Base-by-base conservation (phyloP, 2,329 filamentous ascomycete genomes). In the Myriosclerotinia scirpicola region DNA sequence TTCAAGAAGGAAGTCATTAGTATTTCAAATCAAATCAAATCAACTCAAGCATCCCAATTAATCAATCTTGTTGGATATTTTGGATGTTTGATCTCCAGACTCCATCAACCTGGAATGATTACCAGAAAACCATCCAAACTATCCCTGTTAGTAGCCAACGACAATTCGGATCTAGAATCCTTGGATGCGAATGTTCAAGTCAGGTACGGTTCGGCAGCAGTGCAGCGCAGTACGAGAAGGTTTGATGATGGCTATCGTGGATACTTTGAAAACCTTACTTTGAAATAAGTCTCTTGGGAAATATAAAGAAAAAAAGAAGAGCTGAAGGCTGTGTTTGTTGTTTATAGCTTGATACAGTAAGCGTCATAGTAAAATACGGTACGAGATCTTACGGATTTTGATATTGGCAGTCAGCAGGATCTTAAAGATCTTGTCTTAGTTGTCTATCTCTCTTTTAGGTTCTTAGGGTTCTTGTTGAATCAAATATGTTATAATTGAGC, bases 281-380 rank as follows among this genome's bases (percentile, higher is more conserved):
- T n/a, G 42, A 54, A 63, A 54, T 54, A 54, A 63, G 36, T 34
- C 36, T 40, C 15, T 26, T 20, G 22, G 42, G 17, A 26, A 38
- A 15, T 7, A 36, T 26, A 26, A 2, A 26, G 2, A 26, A 2
- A n/a, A 20, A 36, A 22, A 55, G 50, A 55, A 58, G 40, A 59
- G 63, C 63, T 65, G 63, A 59, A 59, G 63, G 53, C 54, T 52
- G 62, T 65, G 62, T 59, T 46, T 5, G 53, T 50, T 44, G 42
- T 65, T 59, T 42, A 52, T 65, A 53, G 54, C 63, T 54, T n/a
- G 63, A 52, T 58, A 65, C 53, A 52, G 63, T 59, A 65, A 65
- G 63, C 63, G 44, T 40, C 42, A 52, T 48, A 22, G n/a, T 50
- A n/a, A 40, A 65, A 42, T 59, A 34, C 12, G 34, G 54, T 65